Evolutionary conservation across 2,329 filamentous ascomycete species (phyloP).

Genomic region (Uncinocarpus reesii): DNA sequence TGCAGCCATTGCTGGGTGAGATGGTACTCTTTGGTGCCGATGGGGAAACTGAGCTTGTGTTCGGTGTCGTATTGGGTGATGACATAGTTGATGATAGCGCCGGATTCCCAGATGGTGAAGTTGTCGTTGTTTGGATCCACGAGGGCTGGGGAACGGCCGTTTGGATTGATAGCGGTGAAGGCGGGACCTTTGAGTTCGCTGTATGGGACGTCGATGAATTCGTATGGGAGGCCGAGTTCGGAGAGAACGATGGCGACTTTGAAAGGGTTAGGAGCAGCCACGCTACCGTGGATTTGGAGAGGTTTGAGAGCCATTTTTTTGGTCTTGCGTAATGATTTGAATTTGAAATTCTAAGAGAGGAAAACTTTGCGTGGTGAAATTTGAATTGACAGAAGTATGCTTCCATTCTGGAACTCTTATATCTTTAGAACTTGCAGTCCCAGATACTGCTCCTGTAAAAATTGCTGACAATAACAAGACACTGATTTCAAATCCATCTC

Average conservation of each 20-base stretch:
- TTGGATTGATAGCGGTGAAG: conserved; percentile 24
- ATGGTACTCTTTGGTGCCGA: conserved; percentile 28
- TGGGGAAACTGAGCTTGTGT: conserved; percentile 33
- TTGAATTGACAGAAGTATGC: too few species aligned
- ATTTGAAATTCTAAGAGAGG: too few species aligned
- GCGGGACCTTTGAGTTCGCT: conserved; percentile 13
- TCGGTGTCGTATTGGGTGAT: conserved; percentile 38
- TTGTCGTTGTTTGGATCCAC: conserved; percentile 40
- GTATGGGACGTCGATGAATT: not conserved
- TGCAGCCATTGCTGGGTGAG: conserved; percentile 35
- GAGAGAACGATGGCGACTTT: conserved; percentile 20
- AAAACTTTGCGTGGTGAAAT: too few species aligned
- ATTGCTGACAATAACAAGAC: too few species aligned
- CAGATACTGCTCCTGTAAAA: too few species aligned
- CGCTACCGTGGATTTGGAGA: conserved; percentile 16
- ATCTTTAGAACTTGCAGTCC: too few species aligned
- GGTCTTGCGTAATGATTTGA: too few species aligned
- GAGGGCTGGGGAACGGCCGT: conserved; percentile 30
- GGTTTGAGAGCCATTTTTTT: conserved; percentile 17
- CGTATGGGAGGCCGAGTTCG: conserved; percentile 15
- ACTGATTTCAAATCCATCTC: too few species aligned
- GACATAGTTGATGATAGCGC: conserved; percentile 41
- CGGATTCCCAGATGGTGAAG: conserved; percentile 42
- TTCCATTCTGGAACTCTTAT: too few species aligned
- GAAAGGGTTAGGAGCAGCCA: conserved; percentile 15